Base-by-base conservation (phyloP, 768 basidiomycete genomes). In the Rhodotorula diobovata region DNA sequence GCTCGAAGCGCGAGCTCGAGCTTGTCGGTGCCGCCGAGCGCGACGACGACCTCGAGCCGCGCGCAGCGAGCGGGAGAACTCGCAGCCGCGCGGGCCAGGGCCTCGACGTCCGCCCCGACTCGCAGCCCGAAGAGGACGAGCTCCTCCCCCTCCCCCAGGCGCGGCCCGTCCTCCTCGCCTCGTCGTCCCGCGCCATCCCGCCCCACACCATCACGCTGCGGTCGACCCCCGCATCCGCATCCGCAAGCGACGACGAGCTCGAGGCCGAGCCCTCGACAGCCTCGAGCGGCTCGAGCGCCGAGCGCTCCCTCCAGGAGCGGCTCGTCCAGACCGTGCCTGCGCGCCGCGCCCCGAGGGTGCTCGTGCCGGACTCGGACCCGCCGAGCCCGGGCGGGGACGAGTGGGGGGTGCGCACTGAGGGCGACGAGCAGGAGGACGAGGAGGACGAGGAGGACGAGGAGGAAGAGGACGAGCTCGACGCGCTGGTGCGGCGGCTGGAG, bases 311-410 rank as follows among this genome's bases (percentile, higher is more conserved):
- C 37, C 62, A 63, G 30, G 51, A 51, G 37, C 62, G 54, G 21
- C 62, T 63, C 51, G 62, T 63, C 28, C 61, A 35, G 48, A 41
- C 54, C 1, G 4, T 58, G 34, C 41, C 65, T 28, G n/a, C 30
- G 11, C 39, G 21, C 46, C 67, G 30, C 34, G 20, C 30, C 37
- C 62, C 35, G 61, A 25, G 4, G 56, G 16, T 68, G 30, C 56
- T 68, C 28, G 67, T 68, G 0, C 67, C 67, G 28, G 67, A 68
- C 45, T 68, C 67, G 20, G 55, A 59, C 32, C 51, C 43, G 25
- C 45, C 30, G 8, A 34, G 41, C 2, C n/a, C n/a, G n/a, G n/a
- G n/a, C n/a, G n/a, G n/a, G n/a, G n/a, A n/a, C n/a, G n/a, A n/a
- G n/a, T n/a, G n/a, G n/a, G n/a, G n/a, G n/a, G n/a, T n/a, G n/a